Conservation (phyloP, 768 basidiomycete genomes). For the Mycena kentingensis region DNA sequence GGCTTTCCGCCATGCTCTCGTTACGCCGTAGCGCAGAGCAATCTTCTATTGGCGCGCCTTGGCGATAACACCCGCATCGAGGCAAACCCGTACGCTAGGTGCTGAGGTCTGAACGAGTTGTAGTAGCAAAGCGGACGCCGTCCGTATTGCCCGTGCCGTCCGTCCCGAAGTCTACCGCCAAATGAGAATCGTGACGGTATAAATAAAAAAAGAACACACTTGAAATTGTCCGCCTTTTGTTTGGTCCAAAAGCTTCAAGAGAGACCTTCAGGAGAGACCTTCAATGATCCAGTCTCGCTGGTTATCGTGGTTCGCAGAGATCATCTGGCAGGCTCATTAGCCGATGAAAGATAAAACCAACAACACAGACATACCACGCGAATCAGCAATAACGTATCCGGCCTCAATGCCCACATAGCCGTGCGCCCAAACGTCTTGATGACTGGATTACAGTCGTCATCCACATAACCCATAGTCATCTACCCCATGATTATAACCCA, state of each 20-base stretch:
- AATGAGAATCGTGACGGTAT: neutral
- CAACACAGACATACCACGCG: slow-evolving; percentile 63
- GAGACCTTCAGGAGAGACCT: slow-evolving; percentile 85
- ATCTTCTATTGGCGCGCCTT: slow-evolving; percentile 63
- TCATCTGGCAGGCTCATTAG: slow-evolving; percentile 47
- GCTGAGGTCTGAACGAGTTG: slow-evolving; percentile 96
- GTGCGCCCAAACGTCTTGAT: slow-evolving; percentile 71
- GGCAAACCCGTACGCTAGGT: slow-evolving; percentile 79
- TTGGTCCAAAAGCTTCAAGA: slow-evolving; percentile 91
- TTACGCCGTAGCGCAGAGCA: slow-evolving; percentile 63
- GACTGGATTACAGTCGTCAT: slow-evolving; percentile 61
- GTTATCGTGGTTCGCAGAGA: slow-evolving; percentile 87
- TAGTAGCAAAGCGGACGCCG: slow-evolving; percentile 87
- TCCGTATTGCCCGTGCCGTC: slow-evolving; percentile 89
- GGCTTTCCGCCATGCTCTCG: slow-evolving; percentile 58
- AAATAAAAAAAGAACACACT: slow-evolving; percentile 51
- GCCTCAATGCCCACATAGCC: slow-evolving; percentile 77
- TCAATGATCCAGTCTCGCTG: slow-evolving; percentile 97
- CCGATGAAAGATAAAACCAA: neutral
- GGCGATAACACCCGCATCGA: slow-evolving; percentile 63
- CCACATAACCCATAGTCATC: slow-evolving; percentile 46
- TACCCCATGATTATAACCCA: slow-evolving; percentile 73
- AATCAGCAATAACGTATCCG: slow-evolving; percentile 82
- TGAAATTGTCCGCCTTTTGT: slow-evolving; percentile 86
- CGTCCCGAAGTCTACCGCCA: slow-evolving; percentile 76